Evolutionary conservation across 345 rosid species (phyloP).

Genomic region (Eucalyptus virginea): DNA sequence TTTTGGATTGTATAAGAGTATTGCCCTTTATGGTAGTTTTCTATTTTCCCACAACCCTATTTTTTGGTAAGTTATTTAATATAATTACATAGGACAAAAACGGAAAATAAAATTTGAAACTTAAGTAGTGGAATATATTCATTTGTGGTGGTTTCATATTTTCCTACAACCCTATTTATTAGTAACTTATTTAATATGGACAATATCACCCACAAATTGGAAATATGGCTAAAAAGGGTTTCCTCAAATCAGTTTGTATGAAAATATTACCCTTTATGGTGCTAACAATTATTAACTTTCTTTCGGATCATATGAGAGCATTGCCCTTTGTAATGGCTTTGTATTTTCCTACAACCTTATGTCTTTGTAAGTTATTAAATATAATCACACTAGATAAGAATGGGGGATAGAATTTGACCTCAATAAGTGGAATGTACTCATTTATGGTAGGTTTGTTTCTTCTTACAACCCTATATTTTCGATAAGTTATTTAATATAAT

Average conservation of each 20-base stretch:
- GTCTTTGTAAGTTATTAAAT: neutral
- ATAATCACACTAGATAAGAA: neutral
- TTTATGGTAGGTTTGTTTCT: neutral
- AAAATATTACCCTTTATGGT: neutral
- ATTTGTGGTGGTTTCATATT: neutral
- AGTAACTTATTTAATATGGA: neutral
- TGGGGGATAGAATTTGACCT: neutral
- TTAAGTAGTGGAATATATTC: neutral
- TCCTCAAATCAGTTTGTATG: neutral
- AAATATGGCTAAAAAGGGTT: neutral
- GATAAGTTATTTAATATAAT: neutral
- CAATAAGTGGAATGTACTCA: neutral
- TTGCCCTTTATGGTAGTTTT: neutral
- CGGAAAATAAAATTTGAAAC: neutral
- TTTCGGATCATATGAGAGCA: neutral
- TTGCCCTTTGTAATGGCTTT: neutral
- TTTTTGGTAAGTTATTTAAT: neutral
- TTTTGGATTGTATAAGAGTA: neutral
- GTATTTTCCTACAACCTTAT: neutral
- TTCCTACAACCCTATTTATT: neutral
- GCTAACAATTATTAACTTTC: neutral
- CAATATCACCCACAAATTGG: neutral
- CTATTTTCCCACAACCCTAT: neutral
- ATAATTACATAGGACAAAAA: neutral
- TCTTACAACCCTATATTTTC: neutral